Evolutionary conservation across 441 rosid species (phyloP), one percentile per base, ranked within the genome.

Genomic region (Capsella rubella): DNA sequence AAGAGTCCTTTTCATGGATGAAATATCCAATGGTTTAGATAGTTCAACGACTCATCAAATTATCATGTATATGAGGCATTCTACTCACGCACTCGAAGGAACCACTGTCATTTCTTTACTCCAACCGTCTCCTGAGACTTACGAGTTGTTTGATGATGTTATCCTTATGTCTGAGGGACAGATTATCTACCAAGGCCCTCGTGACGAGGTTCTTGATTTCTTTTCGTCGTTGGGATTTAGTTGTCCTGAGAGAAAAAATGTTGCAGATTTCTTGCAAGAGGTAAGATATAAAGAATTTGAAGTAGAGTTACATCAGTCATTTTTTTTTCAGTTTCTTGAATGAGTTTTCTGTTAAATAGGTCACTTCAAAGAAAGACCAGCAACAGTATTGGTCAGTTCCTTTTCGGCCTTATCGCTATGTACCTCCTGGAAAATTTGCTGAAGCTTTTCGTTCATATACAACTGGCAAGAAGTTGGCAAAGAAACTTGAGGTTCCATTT

Each of bases 231-330:
- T 90, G 82, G 99, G 97, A 60, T 95, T 95, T 80, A 79, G 78
- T 31, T 95, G 97, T 76, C 99, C 99, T 13, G 86, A 89, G 75
- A 89, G 99, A 76, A 95, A 95, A 82, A 95, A 90, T 75, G 97
- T 92, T 28, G 97, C 97, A 14, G 99, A 95, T 81, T 95, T 95
- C 87, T 86, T 95, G 80, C 99, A 95, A 85, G 97, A 95, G 85
- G 99, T 94, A 75, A 74, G 87, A 68, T 51, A 7, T 47, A n/a
- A 70, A 73, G 71, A 68, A 32, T 55, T 72, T 62, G 42, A 49
- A 64, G 15, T 46, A 58, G 18, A 16, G 18, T 16, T 16, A 16
- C 18, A 16, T 16, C 18, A 16, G 18, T 16, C 18, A 16, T 16
- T 16, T 16, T 16, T 16, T 16, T 59, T 21, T 10, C 25, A 47